Evolutionary conservation across 345 rosid species (phyloP).

Genomic region (Brassica carinata): DNA sequence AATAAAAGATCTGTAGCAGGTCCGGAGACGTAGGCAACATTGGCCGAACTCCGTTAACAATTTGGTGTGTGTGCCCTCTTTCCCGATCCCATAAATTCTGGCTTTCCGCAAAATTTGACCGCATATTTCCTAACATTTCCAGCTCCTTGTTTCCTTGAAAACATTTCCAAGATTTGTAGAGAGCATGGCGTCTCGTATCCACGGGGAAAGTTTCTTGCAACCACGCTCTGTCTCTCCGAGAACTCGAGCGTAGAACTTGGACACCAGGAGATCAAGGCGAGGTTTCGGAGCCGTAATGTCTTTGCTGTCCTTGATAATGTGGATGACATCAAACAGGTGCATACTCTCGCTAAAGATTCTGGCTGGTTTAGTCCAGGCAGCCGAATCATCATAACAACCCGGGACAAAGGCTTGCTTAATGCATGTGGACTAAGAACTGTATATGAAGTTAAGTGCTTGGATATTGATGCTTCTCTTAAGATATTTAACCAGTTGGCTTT

Average conservation of each 20-base stretch:
- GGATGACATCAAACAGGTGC: background rate
- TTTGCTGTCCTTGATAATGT: background rate
- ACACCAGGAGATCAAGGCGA: background rate
- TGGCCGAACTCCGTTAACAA: too few relatives aligned
- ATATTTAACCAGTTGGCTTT: background rate
- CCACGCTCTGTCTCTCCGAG: background rate
- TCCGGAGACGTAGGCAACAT: too few relatives aligned
- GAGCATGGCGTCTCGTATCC: background rate
- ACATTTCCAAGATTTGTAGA: background rate
- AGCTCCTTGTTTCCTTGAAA: background rate
- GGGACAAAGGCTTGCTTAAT: background rate
- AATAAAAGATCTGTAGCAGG: too few relatives aligned
- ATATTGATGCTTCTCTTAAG: background rate
- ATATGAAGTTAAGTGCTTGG: background rate
- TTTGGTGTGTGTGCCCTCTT: too few relatives aligned
- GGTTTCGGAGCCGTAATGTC: background rate
- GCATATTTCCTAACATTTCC: too few relatives aligned
- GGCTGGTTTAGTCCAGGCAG: background rate
- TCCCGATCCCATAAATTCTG: too few relatives aligned
- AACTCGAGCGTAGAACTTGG: background rate
- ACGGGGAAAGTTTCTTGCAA: background rate
- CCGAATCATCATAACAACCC: background rate
- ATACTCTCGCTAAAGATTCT: background rate
- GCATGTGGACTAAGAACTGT: background rate
- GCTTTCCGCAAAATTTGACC: too few relatives aligned